Conservation (phyloP, 148 eudicot genomes). For the Nepenthes gracilis region DNA sequence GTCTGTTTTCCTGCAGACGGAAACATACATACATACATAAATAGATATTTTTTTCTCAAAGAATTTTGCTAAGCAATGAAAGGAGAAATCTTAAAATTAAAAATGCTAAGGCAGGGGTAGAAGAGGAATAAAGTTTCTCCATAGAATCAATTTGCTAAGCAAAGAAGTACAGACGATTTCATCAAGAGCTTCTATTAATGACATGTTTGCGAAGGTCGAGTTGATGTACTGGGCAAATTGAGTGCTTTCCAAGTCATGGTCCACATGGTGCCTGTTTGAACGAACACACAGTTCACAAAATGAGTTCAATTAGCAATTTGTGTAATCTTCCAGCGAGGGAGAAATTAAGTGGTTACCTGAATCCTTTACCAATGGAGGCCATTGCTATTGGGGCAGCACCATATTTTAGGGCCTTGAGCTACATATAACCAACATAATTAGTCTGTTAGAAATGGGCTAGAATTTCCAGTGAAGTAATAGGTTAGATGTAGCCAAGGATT, state of each 20-base stretch:
- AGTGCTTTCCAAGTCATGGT: constrained; percentile 30
- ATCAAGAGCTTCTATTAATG: constrained; percentile 42
- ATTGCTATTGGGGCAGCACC: constrained; percentile 44
- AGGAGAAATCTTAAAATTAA: not conserved
- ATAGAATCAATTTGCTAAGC: not conserved
- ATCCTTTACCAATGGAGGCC: constrained; percentile 19
- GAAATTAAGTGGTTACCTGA: constrained; percentile 20
- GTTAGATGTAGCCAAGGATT: not conserved
- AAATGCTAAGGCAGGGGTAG: not conserved
- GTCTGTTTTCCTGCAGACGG: constrained; percentile 29
- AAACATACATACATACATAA: not conserved
- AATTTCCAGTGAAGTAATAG: not conserved
- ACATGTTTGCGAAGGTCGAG: constrained; percentile 29
- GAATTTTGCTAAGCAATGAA: not conserved
- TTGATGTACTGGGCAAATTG: constrained; percentile 31
- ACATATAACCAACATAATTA: constrained; percentile 3
- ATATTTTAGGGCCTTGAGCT: constrained; percentile 54
- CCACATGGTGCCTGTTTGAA: constrained; percentile 23
- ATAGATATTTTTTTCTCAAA: not conserved
- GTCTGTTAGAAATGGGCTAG: not conserved
- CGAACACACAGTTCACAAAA: not conserved
- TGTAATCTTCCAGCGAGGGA: not conserved
- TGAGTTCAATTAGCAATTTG: not conserved
- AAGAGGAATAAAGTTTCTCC: not conserved
- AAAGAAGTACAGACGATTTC: constrained; percentile 35